Percentiles rank a stretch among this genome's conserved stretches.
These are phyloP conservation scores for Talaromyces funiculosus DNA, from an alignment of 2,329 filamentous ascomycete genomes.

Conservation along the genomic window DNA sequence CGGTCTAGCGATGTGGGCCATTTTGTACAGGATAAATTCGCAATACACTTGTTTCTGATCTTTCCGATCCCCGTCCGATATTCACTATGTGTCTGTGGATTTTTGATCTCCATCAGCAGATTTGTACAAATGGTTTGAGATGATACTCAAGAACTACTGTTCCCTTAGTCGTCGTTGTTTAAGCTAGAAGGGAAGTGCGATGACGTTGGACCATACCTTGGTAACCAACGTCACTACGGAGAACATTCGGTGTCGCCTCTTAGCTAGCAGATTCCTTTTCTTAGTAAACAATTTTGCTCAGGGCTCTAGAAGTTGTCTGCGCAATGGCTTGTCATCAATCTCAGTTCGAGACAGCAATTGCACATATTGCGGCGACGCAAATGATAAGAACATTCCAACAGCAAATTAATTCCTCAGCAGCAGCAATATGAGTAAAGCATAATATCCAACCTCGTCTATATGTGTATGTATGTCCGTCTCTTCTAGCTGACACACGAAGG, in stretches of 20 bases:
- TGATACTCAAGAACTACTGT: not conserved
- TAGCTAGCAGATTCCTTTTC: not conserved
- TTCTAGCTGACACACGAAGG: too few relatives aligned
- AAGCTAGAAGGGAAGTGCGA: not conserved
- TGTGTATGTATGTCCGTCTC: not conserved
- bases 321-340: not conserved
- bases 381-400: not conserved
- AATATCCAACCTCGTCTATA: not conserved
- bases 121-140: not conserved
- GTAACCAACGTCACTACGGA: not conserved
- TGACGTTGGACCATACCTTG: not conserved
- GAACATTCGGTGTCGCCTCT: not conserved
- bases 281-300: too few relatives aligned
- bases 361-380: not conserved
- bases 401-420: not conserved
- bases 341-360: not conserved
- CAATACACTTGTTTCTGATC: slow-evolving; percentile 7
- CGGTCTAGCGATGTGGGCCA: slow-evolving; percentile 8
- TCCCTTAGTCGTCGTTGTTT: not conserved
- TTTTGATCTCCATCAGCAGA: not conserved
- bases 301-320: not conserved
- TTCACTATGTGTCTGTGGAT: not conserved
- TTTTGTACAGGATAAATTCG: slow-evolving; percentile 15
- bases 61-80: not conserved
- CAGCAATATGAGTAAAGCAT: not conserved